Evolutionary conservation across 2,329 filamentous ascomycete species (phyloP), one percentile per base, ranked within the genome.

Genomic region (Coniochaeta sp.): DNA sequence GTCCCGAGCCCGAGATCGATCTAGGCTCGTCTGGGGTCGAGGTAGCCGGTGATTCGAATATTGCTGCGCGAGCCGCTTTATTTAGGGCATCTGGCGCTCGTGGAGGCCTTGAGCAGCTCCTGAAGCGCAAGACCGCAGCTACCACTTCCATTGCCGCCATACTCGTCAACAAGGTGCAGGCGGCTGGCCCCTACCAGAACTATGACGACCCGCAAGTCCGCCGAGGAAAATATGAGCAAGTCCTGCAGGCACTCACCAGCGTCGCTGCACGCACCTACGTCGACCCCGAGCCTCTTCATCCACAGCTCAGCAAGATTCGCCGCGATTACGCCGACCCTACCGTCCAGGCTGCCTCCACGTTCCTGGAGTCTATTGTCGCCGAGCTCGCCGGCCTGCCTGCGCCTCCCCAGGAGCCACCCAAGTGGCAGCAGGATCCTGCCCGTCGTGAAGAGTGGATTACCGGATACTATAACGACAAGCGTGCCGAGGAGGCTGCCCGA

Each of bases 161-260:
- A 24, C 7, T 52, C 12, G 47, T 52, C 47, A 31, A 31, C 47
- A 52, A 52, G 16, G 47, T 52, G 24, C 24, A 31, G 24, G 47
- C 47, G 5, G 47, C 47, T 16, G 22, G 11, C 6, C 47, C 24
- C 11, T 28, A 52, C 47, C 47, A 28, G 11, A 52, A 28, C 26
- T 52, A 24, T 16, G 47, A 52, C 47, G 47, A 52, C 47, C 47
- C 47, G 5, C 47, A 52, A 24, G 47, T 28, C 47, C 47, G 47
- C 62, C 62, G 63, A 34, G 43, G 61, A 11, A 65, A 68, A 33
- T 55, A 66, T 28, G 76, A 77, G 33, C 73, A 77, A 28, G 72
- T 79, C 1, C 66, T 81, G 12, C 64, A 70, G 1, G 69, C 81
- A 19, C 73, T 86, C 1, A 67, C 64, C 6, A 81, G 79, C 2